A percentile compares a stretch with the other conserved stretches of the same genome.
These are phyloP conservation scores for Chrysoporthe puriensis DNA, from an alignment of 2,329 filamentous ascomycete species.

Conservation along the genomic window DNA sequence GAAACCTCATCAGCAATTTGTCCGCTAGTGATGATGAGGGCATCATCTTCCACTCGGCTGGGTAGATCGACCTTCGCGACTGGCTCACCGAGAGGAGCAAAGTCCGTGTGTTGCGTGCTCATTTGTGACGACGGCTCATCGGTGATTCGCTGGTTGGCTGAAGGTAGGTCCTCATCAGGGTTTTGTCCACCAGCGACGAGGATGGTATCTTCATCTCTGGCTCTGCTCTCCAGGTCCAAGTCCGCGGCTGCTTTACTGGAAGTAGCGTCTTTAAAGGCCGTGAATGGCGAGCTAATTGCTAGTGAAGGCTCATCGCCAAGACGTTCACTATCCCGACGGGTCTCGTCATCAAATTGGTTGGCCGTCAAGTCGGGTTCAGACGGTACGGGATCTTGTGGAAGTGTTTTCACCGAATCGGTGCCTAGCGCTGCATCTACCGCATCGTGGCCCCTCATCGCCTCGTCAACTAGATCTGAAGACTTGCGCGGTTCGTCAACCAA, in stretches of 20 bases:
- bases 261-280: neutral
- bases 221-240: neutral
- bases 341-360: neutral
- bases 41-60: neutral
- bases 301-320: neutral
- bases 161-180: constrained; percentile 11
- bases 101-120: neutral
- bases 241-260: neutral
- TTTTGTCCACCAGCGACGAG: constrained; percentile 18
- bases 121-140: neutral
- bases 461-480: neutral
- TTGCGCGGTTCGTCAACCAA: constrained; percentile 16
- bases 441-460: neutral
- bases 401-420: neutral
- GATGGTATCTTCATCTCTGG: neutral
- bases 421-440: neutral
- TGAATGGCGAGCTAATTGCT: neutral
- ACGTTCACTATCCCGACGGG: neutral
- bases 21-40: constrained; percentile 4
- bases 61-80: neutral
- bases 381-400: neutral
- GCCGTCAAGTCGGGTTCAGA: neutral
- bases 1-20: constrained; percentile 7
- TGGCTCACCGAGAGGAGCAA: neutral
- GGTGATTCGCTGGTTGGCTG: constrained; percentile 15